phyloP scores from a whole-genome alignment of 495 filamentous ascomycete species.

The Neurospora tetrasperma region DNA sequence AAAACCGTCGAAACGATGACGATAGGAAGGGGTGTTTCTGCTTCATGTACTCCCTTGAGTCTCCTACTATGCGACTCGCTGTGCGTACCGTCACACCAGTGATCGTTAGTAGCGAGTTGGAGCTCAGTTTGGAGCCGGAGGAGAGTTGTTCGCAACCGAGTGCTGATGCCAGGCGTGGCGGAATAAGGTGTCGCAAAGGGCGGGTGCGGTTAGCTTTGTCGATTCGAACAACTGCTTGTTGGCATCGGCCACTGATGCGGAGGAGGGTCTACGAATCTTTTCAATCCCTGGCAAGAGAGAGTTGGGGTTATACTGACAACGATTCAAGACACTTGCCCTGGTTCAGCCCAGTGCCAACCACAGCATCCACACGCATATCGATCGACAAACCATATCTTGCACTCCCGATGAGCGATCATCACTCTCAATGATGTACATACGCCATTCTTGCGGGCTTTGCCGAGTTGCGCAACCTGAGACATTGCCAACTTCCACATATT shows the following conservation, averaged over 20 bases:
- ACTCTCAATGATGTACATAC: not conserved
- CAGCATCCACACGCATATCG: not conserved
- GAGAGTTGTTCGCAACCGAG: not conserved
- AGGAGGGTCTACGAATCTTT: not conserved
- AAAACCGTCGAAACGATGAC: not conserved
- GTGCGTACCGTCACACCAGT: not conserved
- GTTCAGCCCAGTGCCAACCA: not conserved
- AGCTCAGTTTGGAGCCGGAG: not conserved
- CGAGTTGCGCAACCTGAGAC: not conserved
- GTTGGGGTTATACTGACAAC: not conserved
- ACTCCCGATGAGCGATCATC: not conserved
- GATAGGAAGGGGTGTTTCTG: not conserved
- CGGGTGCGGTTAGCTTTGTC: not conserved
- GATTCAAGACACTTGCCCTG: not conserved
- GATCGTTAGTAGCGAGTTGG: not conserved
- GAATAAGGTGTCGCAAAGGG: not conserved
- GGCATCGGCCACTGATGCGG: not conserved
- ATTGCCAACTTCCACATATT: not conserved
- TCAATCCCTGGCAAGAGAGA: not conserved
- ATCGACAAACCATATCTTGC: not conserved
- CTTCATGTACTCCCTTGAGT: not conserved
- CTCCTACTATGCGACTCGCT: not conserved
- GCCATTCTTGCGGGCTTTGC: not conserved
- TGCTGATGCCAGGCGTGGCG: not conserved
- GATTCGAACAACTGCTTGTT: not conserved